These are phyloP conservation scores for Arthroderma sp. DNA, from an alignment of 2,329 filamentous ascomycete genomes.

Conservation along the genomic window DNA sequence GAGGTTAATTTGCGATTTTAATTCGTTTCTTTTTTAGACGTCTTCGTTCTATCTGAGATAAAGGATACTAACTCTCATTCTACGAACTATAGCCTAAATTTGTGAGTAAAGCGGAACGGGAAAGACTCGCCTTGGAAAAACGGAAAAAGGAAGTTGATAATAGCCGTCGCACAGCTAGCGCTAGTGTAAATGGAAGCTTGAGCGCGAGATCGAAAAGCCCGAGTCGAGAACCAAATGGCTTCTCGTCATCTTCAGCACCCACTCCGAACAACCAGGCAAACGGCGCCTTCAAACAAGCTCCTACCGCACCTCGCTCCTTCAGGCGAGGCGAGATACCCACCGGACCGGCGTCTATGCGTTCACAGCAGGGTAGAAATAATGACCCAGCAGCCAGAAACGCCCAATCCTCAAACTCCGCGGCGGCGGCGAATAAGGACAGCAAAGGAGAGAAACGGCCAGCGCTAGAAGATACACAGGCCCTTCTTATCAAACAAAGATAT, in stretches of 20 bases:
- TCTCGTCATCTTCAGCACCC: slow-evolving; percentile 2
- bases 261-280: slow-evolving; percentile 14
- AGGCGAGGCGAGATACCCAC: slow-evolving; percentile 37
- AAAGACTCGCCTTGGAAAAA: slow-evolving; percentile 67
- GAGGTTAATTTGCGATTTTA: no score
- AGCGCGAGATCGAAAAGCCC: slow-evolving; percentile 6
- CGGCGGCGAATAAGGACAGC: slow-evolving; percentile 18
- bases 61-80: no score
- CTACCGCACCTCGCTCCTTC: slow-evolving; percentile 62
- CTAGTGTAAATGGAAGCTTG: slow-evolving; percentile 17
- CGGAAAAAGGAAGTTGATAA: slow-evolving; percentile 58
- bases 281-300: slow-evolving; percentile 33
- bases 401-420: slow-evolving; percentile 11
- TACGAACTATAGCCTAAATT: slow-evolving; percentile 53
- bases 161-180: slow-evolving; percentile 35
- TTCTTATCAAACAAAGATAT: slow-evolving; percentile 66
- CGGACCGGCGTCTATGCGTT: slow-evolving; percentile 39
- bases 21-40: no score
- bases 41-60: no score
- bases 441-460: slow-evolving; percentile 32
- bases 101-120: slow-evolving; percentile 68
- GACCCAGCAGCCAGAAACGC: slow-evolving; percentile 36
- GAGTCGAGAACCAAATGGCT: slow-evolving; percentile 5
- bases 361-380: slow-evolving; percentile 28
- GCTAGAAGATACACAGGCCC: slow-evolving; percentile 54